Base-by-base conservation (phyloP, 352 stramenopile species). In the Globisporangium nunn region DNA sequence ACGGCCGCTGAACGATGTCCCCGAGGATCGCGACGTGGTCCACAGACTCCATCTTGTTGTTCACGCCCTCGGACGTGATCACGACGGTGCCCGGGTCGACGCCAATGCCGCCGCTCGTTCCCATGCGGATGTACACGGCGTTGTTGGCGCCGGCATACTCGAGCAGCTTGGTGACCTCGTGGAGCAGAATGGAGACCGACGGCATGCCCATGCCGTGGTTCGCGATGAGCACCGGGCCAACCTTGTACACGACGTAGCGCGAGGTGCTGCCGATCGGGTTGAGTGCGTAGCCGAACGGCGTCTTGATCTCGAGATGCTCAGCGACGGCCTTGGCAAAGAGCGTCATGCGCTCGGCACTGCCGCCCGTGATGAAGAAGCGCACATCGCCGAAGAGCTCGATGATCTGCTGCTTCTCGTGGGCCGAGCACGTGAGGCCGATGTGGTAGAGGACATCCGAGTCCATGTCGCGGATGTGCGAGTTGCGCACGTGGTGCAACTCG, bases 191-290 rank as follows among this genome's bases (percentile, higher is more conserved):
- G 28, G 78, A 85, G 48, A 87, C 74, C n/a, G 81, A 92, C 30
- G 83, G 83, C 66, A 87, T 79, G 53, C 83, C 81, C 67, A 91
- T 91, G 50, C 83, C 83, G 54, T 93, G 83, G 66, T 87, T 92
- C 50, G 76, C 80, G 45, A 91, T 71, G 17, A 93, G 70, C 63
- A 91, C 79, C 2, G 79, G 75, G 7, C 81, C 83, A 37, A 91
- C 83, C 67, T 93, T 93, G 77, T 77, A 93, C 28, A 90, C 54
- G 53, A 75, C 74, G 66, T 91, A 93, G 50, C 83, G 81, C 18
- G 78, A 65, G 29, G 81, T 93, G 44, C 67, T 83, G 47, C 83
- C 78, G 30, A 91, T 87, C 11, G 78, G 75, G 54, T 67, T 49
- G 28, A 89, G 64, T 51, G 65, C 41, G 58, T 89, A 89, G 50